Conservation (phyloP, 2,329 filamentous ascomycete species). For the Aspergillus novofumigatus region DNA sequence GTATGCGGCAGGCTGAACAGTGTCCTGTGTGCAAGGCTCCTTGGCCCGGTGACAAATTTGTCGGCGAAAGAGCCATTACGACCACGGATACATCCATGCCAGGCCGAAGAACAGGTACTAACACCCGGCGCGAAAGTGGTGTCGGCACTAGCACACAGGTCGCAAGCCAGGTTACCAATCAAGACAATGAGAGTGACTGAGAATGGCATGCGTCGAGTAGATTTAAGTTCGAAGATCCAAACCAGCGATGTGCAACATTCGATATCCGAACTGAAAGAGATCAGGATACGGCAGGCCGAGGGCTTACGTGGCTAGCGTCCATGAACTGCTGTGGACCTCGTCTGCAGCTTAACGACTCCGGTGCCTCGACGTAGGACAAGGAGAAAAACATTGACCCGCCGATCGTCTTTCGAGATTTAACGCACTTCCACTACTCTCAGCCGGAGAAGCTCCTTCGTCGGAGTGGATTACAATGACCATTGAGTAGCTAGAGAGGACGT, state of each 20-base stretch:
- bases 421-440: not conserved
- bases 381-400: not conserved
- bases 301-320: not conserved
- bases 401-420: not conserved
- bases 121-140: conserved; percentile 12
- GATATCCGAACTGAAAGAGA: not conserved
- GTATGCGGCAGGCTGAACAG: conserved; percentile 55
- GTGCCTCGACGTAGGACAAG: not conserved
- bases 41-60: conserved; percentile 50
- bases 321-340: not conserved
- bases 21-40: conserved; percentile 58
- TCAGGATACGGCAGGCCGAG: not conserved
- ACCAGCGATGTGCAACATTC: not conserved
- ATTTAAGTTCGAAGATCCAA: not conserved
- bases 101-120: conserved; percentile 22
- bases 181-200: not conserved
- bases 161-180: not conserved
- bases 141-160: conserved; percentile 11
- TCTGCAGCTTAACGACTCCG: not conserved
- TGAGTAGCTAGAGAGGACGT: not conserved
- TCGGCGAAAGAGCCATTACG: conserved; percentile 50
- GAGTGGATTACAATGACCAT: not conserved
- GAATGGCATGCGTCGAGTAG: not conserved
- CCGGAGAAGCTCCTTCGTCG: not conserved
- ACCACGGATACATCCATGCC: conserved; percentile 25